Evolutionary conservation across 73 alveolate species (phyloP).

Genomic region (Chromera velia): DNA sequence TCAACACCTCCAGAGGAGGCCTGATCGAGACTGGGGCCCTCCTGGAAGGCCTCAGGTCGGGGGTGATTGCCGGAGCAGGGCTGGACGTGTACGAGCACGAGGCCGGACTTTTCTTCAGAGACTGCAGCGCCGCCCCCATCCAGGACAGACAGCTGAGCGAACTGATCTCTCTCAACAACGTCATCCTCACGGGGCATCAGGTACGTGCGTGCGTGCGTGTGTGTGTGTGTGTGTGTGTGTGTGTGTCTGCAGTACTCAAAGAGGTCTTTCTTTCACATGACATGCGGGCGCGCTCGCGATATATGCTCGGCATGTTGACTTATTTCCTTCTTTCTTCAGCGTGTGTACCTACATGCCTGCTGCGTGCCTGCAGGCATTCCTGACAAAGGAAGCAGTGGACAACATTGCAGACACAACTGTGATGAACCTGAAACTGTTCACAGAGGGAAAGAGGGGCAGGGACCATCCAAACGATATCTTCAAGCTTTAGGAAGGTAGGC

Average conservation of each 20-base stretch:
- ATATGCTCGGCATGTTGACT: too few relatives aligned
- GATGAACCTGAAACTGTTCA: too few relatives aligned
- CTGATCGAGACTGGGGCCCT: not conserved
- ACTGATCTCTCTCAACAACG: not conserved
- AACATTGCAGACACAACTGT: not conserved
- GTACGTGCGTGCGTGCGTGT: not conserved
- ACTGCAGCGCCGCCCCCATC: not conserved
- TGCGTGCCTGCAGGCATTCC: not conserved
- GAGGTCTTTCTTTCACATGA: too few relatives aligned
- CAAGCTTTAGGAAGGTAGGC: too few relatives aligned
- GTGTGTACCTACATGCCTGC: too few relatives aligned
- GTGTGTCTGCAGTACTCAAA: too few relatives aligned
- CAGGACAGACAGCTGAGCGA: not conserved
- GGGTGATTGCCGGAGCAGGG: too few relatives aligned
- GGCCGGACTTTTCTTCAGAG: not conserved
- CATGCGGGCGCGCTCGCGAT: too few relatives aligned
- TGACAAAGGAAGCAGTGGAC: not conserved
- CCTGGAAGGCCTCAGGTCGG: too few relatives aligned
- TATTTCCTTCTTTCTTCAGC: too few relatives aligned
- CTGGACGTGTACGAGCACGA: not conserved
- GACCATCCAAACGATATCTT: too few relatives aligned
- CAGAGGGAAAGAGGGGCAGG: too few relatives aligned
- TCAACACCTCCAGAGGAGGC: not conserved
- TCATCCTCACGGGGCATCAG: not conserved
- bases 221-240: not conserved